These are phyloP conservation scores for Mucor lusitanicus DNA, from an alignment of 371 early-diverging fungal species.

Conservation along the genomic window DNA sequence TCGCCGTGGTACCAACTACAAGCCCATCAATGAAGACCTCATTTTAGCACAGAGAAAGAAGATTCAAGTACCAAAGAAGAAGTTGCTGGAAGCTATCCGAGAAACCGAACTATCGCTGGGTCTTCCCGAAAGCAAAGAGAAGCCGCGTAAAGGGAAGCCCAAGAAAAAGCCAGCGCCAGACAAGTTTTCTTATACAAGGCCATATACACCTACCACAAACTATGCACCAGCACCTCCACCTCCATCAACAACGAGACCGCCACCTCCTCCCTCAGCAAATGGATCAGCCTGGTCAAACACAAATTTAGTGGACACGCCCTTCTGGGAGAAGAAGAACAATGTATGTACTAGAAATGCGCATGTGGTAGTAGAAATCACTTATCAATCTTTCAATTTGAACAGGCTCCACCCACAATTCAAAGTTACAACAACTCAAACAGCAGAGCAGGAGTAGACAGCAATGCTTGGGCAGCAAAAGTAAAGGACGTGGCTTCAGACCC, in stretches of 20 bases:
- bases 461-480: not conserved
- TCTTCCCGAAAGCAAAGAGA: not conserved
- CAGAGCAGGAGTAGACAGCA: not conserved
- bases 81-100: not conserved
- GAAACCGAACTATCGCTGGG: not conserved
- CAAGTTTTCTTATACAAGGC: not conserved
- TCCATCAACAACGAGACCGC: not conserved
- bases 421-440: not conserved
- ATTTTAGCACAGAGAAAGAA: conserved; percentile 23
- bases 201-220: not conserved
- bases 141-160: not conserved
- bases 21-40: conserved; percentile 24
- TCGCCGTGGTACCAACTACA: conserved; percentile 26
- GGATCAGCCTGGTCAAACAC: conserved; percentile 7
- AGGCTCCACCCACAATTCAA: not conserved
- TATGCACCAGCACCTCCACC: not conserved
- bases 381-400: not conserved
- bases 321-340: conserved; percentile 20
- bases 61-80: conserved; percentile 9
- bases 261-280: not conserved
- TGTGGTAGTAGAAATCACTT: not conserved
- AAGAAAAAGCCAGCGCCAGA: not conserved
- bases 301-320: conserved; percentile 18
- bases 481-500: not conserved
- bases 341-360: not conserved